Base-by-base conservation (phyloP, 352 stramenopile genomes). In the Pythium coloratum region DNA sequence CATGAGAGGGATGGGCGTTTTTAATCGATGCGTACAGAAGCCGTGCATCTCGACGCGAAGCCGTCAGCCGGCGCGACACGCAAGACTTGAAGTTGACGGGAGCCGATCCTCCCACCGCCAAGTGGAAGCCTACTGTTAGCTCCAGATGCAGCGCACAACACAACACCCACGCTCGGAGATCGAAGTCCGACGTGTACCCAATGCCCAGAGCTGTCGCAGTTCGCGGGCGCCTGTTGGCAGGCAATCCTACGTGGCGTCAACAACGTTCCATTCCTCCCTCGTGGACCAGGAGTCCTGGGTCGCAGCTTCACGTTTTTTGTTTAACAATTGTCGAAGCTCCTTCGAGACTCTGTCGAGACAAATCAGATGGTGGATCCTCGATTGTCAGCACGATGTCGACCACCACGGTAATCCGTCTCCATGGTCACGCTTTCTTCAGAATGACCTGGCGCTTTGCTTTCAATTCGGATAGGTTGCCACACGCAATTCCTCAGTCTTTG, bases 21-120 rank as follows among this genome's bases (percentile, higher is more conserved):
- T 49, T 49, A 49, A 49, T 49, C 42, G 42, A 49, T 26, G 42
- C 42, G 42, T 49, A 16, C 42, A 49, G 16, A 49, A 49, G 42
- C 24, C 18, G 42, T 24, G 16, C 42, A 49, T 26, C 42, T 26
- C 3, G 6, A 26, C 14, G 42, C 16, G 5, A 49, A 24, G 42
- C 0, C 24, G 42, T 49, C 42, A 49, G 42, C 18, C 42, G 18
- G 42, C 18, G 42, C 42, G 42, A 49, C 42, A 49, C 14, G 18
- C 16, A 26, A 49, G 42, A 49, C 16, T 49, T 49, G 14, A 49
- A 49, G 42, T 49, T 49, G 42, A 49, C 42, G 42, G 18, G 5
- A n/a, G 40, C 12, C 13, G 16, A 6, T 47, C 40, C 40, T 47
- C 16, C 16, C 40, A 13, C 40, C 14, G 40, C 16, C 40, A 47